These are phyloP conservation scores for Paramecium sonneborni DNA, from an alignment of 73 alveolate species.

Conservation along the genomic window DNA sequence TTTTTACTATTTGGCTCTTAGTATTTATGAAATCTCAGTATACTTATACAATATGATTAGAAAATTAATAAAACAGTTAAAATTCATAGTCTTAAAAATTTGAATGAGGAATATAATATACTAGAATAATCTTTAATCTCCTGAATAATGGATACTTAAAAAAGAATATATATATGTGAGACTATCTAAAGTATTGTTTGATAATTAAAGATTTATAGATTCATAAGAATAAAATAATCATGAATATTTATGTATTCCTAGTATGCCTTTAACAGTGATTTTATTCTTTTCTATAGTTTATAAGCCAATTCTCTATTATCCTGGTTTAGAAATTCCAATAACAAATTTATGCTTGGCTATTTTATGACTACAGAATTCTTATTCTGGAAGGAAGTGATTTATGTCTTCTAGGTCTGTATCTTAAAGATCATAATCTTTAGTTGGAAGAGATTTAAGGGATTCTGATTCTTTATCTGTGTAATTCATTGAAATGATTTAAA, in stretches of 20 bases:
- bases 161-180: too few relatives aligned
- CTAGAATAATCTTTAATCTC: too few relatives aligned
- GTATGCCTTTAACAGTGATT: neutral
- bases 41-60: too few relatives aligned
- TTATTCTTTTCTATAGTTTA: conserved; percentile 13
- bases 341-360: neutral
- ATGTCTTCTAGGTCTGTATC: neutral
- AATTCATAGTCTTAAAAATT: too few relatives aligned
- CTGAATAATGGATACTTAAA: too few relatives aligned
- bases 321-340: conserved; percentile 24
- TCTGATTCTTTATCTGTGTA: neutral
- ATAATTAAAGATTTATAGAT: too few relatives aligned
- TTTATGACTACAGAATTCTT: neutral
- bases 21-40: too few relatives aligned
- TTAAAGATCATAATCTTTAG: neutral
- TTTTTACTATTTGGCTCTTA: too few relatives aligned
- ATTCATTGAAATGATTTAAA: neutral
- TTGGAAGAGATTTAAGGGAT: neutral
- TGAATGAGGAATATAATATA: too few relatives aligned
- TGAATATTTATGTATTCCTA: neutral
- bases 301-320: neutral
- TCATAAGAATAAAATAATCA: neutral
- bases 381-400: neutral
- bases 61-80: too few relatives aligned
- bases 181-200: too few relatives aligned